These are phyloP conservation scores for Mortierella antarctica DNA, from an alignment of 192 early-diverging fungal genomes.

Conservation along the genomic window DNA sequence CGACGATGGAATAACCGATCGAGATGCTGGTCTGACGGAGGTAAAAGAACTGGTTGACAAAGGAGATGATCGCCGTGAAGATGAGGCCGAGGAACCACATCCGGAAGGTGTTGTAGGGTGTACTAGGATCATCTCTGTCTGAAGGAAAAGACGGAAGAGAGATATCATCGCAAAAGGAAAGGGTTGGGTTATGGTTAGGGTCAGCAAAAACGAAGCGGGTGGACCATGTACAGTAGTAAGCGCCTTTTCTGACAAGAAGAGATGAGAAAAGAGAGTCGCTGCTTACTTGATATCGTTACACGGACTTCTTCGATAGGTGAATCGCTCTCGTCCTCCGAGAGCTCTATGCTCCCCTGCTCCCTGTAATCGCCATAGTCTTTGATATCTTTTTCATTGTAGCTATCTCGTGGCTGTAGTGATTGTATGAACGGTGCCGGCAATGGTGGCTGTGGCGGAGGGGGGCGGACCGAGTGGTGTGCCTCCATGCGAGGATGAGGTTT, in stretches of 20 bases:
- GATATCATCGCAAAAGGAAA: background rate
- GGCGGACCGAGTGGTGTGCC: background rate
- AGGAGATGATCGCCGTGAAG: slow-evolving; percentile 43
- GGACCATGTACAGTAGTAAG: background rate
- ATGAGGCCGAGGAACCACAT: slow-evolving; percentile 56
- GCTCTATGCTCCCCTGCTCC: slow-evolving; percentile 11
- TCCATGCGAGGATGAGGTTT: background rate
- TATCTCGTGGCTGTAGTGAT: no score
- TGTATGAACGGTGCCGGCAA: background rate
- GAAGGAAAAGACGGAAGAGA: background rate
- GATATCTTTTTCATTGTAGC: background rate
- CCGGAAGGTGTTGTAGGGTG: slow-evolving; percentile 59
- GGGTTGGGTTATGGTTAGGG: no score
- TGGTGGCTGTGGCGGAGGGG: background rate
- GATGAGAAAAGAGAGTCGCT: background rate
- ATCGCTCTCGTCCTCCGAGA: slow-evolving; percentile 31
- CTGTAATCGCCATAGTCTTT: slow-evolving; percentile 1
- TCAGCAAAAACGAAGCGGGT: background rate
- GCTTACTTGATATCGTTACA: slow-evolving; percentile 47
- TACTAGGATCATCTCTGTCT: slow-evolving; percentile 56
- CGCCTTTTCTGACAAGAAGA: slow-evolving; percentile 1
- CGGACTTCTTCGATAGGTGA: slow-evolving; percentile 57
- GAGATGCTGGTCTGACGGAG: slow-evolving; percentile 51
- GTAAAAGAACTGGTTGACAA: slow-evolving; percentile 63
- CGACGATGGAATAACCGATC: slow-evolving; percentile 53